Evolutionary conservation across 176 grass and related monocot genomes (phyloP), one percentile per base, ranked within the genome.

Genomic region (Zea luxurians): DNA sequence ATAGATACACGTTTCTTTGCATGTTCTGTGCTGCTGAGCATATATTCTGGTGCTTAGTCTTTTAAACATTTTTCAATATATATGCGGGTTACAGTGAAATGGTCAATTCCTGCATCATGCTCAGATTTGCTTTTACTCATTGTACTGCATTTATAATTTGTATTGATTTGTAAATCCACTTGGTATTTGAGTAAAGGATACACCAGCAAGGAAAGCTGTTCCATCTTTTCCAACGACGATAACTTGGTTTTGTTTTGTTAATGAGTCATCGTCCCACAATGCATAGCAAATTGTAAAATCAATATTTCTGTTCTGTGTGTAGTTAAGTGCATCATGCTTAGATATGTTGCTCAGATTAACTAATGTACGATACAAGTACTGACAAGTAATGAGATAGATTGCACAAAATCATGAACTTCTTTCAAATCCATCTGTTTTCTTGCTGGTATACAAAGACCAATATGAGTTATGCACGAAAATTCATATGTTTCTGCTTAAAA

Each of bases 401-500:
- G 37, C 5, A 45, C 55, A 71, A 11, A 6, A 64, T 16, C 10
- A 57, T 18, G 13, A 11, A 2, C 21, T n/a, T 0, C 43, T 20
- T 61, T 12, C 66, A 63, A 61, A 69, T 58, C 20, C 17, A 9
- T 57, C n/a, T 58, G 53, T n/a, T 58, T 5, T 58, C 7, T 20
- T 68, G 45, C 53, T 74, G 16, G 5, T 6, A 37, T 78, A 54
- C 40, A 53, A 36, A 62, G 46, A 72, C 17, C 10, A 42, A 48
- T 75, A 68, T 75, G 47, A 13, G 77, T 71, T 20, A 37, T 77
- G 21, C 7, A 12, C 48, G 9, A 42, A 72, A 35, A 2, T 83
- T 15, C 0, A 13, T 35, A 12, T 27, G 18, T 8, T 47, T 66
- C 21, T 40, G 2, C 47, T 76, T 63, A 38, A 82, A 54, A 64